Percentiles rank a stretch among this genome's conserved stretches.
phyloP scores from a whole-genome alignment of 805 yeast genomes.

The Saturnispora besseyi region DNA sequence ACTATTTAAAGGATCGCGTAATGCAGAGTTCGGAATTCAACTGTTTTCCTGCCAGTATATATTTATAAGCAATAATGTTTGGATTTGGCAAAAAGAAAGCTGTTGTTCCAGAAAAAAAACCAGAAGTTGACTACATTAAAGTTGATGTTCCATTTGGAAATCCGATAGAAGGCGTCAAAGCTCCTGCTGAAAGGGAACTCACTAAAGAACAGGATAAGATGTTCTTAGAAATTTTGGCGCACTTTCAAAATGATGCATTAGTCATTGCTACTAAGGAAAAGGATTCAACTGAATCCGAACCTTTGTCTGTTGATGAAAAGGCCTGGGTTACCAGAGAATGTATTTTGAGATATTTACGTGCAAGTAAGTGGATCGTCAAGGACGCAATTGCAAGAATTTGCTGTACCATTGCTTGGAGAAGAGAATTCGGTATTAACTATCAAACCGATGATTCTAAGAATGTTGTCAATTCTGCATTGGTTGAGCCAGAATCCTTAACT shows the following conservation, averaged over 20 bases:
- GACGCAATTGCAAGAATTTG: conserved; percentile 70
- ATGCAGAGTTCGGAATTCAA: neutral
- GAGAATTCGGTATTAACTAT: conserved; percentile 70
- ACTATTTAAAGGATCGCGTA: neutral
- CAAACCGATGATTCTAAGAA: conserved; percentile 40
- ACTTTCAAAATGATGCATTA: conserved; percentile 49
- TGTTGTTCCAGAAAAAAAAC: conserved; percentile 10
- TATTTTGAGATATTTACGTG: conserved; percentile 79
- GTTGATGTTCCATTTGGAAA: conserved; percentile 42
- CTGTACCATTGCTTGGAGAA: conserved; percentile 82
- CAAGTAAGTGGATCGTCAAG: conserved; percentile 78
- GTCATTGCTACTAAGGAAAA: conserved; percentile 43
- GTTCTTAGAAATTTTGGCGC: conserved; percentile 51
- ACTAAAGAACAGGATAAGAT: conserved; percentile 47
- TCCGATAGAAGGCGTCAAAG: conserved; percentile 42
- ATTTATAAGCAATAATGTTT: conserved; percentile 11
- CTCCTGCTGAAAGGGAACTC: conserved; percentile 41
- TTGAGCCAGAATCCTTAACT: conserved; percentile 66
- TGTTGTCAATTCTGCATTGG: conserved; percentile 42
- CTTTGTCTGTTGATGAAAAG: conserved; percentile 48
- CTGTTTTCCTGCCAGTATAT: neutral
- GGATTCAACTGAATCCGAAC: conserved; percentile 26
- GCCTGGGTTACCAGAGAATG: conserved; percentile 95
- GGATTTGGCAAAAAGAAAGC: conserved; percentile 24
- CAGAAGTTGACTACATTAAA: conserved; percentile 15